Base-by-base conservation (phyloP, 2,329 filamentous ascomycete genomes). In the Sporothrix mexicana region DNA sequence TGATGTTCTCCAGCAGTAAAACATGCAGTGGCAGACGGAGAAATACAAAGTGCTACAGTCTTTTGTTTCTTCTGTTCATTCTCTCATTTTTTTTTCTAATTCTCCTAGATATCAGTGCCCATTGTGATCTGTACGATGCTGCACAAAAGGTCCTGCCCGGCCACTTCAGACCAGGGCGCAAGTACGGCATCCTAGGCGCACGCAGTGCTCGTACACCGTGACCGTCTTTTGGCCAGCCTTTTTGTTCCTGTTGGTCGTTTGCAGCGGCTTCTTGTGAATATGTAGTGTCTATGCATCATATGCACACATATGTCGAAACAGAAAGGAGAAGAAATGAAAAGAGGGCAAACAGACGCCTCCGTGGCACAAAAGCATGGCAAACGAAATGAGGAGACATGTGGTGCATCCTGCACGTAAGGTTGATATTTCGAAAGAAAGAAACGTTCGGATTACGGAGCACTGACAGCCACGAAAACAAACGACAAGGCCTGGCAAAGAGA, bases 301-400 rank as follows among this genome's bases (percentile, higher is more conserved):
- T 47, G 45, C 45, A 47, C 30, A 6, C 30, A 6, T 47, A 9
- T 55, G 20, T n/a, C 51, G 10, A 23, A n/a, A 55, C 20, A n/a
- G 7, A n/a, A 51, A 51, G 4, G 47, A 5, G 47, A 25, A 55
- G 20, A 20, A 25, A 55, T 23, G 45, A 51, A n/a, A 3, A 12
- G 64, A 67, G 6, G 9, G 30, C 64, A 51, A 67, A 49, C 43
- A 23, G 25, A 9, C 20, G 45, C 23, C 47, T 17, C 66, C 17
- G 49, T 69, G 51, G 8, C 25, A 69, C 67, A 12, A 25, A 45
- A 47, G 67, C 67, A 51, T 57, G 67, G 67, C 51, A 57, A 69
- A 57, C n/a, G 49, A 59, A 30, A 69, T 57, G 67, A 69, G 15
- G 20, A 67, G 45, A 10, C 7, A 51, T 51, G 64, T 45, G 12